phyloP scores from a whole-genome alignment of 2,329 filamentous ascomycete genomes.

The Thelonectria olida region DNA sequence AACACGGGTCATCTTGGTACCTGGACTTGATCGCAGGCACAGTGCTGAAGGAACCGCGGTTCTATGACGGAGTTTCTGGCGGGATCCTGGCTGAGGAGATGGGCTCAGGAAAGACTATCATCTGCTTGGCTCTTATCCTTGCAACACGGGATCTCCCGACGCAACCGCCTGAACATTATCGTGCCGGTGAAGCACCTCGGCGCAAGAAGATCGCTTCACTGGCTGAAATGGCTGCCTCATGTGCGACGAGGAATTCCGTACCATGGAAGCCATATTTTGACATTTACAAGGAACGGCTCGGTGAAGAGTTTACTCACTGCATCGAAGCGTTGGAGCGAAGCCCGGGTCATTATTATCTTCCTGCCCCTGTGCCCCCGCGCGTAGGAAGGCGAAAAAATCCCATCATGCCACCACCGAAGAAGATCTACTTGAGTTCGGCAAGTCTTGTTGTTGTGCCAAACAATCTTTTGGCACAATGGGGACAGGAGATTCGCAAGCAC shows the following conservation, averaged over 20 bases:
- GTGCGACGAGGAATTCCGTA: constrained; percentile 70
- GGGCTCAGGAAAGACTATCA: constrained; percentile 87
- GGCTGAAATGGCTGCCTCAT: constrained; percentile 78
- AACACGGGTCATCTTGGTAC: constrained; percentile 72
- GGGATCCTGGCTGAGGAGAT: constrained; percentile 85
- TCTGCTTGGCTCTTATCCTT: constrained; percentile 80
- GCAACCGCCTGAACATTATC: constrained; percentile 69
- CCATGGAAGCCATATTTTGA: constrained; percentile 77
- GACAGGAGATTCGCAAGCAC: constrained; percentile 81
- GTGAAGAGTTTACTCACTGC: constrained; percentile 63
- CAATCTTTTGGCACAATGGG: constrained; percentile 88
- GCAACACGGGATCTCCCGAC: constrained; percentile 77
- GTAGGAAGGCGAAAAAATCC: constrained; percentile 27
- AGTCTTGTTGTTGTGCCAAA: constrained; percentile 84
- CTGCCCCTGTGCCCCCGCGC: constrained; percentile 50
- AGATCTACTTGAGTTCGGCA: constrained; percentile 71
- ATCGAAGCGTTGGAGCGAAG: constrained; percentile 65
- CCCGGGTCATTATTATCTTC: constrained; percentile 67
- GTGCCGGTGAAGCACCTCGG: constrained; percentile 49
- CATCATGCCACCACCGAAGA: constrained; percentile 48
- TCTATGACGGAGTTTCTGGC: constrained; percentile 78
- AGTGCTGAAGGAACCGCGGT: constrained; percentile 71
- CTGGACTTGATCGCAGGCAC: constrained; percentile 72
- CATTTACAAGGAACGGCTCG: constrained; percentile 52
- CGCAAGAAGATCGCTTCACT: constrained; percentile 67